Base-by-base conservation (phyloP, 768 basidiomycete species). In the Naganishia vaughanmartiniae region DNA sequence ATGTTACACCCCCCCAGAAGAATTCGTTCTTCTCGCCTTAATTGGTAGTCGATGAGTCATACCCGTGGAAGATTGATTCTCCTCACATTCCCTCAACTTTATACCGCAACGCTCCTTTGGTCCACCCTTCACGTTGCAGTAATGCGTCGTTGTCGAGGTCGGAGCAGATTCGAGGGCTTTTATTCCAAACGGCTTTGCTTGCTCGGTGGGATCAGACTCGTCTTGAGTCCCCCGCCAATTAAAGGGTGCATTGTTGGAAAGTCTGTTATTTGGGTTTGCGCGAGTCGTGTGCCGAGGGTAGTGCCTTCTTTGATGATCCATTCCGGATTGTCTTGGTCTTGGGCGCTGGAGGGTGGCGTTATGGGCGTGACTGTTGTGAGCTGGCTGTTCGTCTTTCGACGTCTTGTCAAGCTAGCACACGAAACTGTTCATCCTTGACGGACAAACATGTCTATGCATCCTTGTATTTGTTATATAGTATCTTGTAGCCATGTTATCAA, bases 31-130 rank as follows among this genome's bases (percentile, higher is more conserved):
- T 48, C 36, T 46, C n/a, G n/a, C 34, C 26, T 54, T 46, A 34
- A 42, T 70, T 70, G 69, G 60, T 70, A 70, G 69, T 70, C 60
- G 69, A 70, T 70, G 69, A 70, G 69, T 70, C 69, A 70, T 70
- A 70, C 60, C 69, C 69, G 51, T 70, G 69, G 69, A 57, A 70
- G 54, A 70, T 34, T 30, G 53, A 34, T 51, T 2, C 60, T 51
- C 60, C 48, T 51, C 28, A 26, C 54, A 54, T 70, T 54, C 48
- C 53, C 53, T 54, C 34, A 26, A 57, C 19, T 57, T 4, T 66
- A 34, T 66, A 34, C 65, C 65, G 46, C 24, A 51, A 54, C 48
- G 65, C 46, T 66, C 28, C 30, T n/a, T n/a, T 66, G 28, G 48
- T 66, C 53, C 39, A 66, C 19, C 65, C 53, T 54, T 53, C 31